Evolutionary conservation across 1,284 basidiomycete genomes (phyloP), one percentile per base, ranked within the genome.

Genomic region (Fomitopsis schrenkii): DNA sequence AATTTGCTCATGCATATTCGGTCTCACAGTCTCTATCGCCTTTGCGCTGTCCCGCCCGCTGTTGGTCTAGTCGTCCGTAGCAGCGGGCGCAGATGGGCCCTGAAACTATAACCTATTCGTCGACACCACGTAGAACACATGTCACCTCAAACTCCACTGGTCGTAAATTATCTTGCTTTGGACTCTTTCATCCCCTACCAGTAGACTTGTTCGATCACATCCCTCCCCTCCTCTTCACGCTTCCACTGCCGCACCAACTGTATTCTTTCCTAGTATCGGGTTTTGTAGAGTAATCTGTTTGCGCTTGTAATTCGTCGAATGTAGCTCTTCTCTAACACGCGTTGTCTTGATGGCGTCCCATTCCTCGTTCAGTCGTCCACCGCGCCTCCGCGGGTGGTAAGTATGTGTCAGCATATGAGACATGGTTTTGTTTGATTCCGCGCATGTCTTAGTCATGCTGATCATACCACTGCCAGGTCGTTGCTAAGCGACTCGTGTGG

Each of bases 1-100:
- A 71, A 55, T 71, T 68, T 12, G 28, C 35, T 22, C 28, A 50
- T 22, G 28, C 48, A 30, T 30, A 30, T 12, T 28, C 28, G 48
- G 48, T 50, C 48, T 38, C 28, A 50, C 15, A 17, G 28, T 33
- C 48, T 4, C 17, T 26, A 28, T 57, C 41, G 42, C 22, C 28
- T 30, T 33, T 30, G 15, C 26, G 9, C 26, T 28, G 9, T 46
- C 45, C 28, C 48, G 26, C 28, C 48, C 48, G 28, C 28, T 50
- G 48, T 50, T 28, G 12, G 48, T 22, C 28, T 15, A 26, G 28
- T 50, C 26, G 17, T 30, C 48, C 48, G 3, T 30, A 8, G 26
- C 46, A 30, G 7, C 28, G 46, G 46, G 22, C 46, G 46, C 26
- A 5, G 46, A 48, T 48, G 22, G 8, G 17, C 46, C n/a, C 28